phyloP scores from a whole-genome alignment of 495 filamentous ascomycete genomes.

The Hyaloscypha variabilis region DNA sequence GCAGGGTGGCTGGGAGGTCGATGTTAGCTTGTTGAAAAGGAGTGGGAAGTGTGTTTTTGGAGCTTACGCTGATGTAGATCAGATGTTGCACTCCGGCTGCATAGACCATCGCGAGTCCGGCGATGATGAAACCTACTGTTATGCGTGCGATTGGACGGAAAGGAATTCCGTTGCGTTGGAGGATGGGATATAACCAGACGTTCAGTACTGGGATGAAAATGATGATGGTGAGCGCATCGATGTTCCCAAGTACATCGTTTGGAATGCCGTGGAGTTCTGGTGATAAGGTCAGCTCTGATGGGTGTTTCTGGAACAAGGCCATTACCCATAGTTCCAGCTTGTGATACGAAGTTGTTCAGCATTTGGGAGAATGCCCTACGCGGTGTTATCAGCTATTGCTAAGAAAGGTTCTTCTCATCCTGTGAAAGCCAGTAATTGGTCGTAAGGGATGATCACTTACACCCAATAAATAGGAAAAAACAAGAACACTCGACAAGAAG shows the following conservation, averaged over 20 bases:
- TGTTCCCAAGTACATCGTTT: slow-evolving; percentile 78
- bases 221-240: slow-evolving; percentile 74
- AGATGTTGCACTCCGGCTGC: slow-evolving; percentile 68
- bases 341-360: slow-evolving; percentile 67
- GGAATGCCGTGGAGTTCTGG: slow-evolving; percentile 63
- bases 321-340: slow-evolving; percentile 66
- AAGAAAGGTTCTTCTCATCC: neutral
- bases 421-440: neutral
- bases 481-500: slow-evolving; percentile 49
- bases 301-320: neutral
- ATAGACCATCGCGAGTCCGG: slow-evolving; percentile 63
- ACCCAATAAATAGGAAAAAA: slow-evolving; percentile 27
- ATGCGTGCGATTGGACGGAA: slow-evolving; percentile 78
- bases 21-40: neutral
- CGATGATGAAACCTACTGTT: slow-evolving; percentile 66
- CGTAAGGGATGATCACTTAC: neutral
- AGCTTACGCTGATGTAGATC: slow-evolving; percentile 58
- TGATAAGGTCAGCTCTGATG: neutral
- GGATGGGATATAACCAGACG: slow-evolving; percentile 65
- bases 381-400: neutral
- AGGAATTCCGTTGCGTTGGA: slow-evolving; percentile 62
- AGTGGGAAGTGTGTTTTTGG: neutral
- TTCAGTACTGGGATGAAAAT: slow-evolving; percentile 80
- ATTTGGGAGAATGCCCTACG: slow-evolving; percentile 33
- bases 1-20: slow-evolving; percentile 40